Conservation (phyloP, 75 land plant species). For the Selaginella moellendorffii region DNA sequence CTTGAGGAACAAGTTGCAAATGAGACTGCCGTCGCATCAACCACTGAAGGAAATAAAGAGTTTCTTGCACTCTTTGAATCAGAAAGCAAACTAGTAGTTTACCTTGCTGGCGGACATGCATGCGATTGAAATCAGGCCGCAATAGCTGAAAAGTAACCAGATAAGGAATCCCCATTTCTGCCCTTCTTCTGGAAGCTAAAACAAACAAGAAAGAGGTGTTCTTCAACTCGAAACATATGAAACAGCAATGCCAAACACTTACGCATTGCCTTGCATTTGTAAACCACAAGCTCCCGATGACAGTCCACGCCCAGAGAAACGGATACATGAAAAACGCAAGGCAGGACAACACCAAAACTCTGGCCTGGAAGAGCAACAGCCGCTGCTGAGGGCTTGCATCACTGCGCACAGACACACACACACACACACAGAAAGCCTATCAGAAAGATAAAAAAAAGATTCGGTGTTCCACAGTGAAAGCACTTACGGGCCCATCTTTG, state of each 20-base stretch:
- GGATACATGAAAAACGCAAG: slow-evolving; percentile 64
- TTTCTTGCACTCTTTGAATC: background rate
- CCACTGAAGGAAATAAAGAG: slow-evolving; percentile 41
- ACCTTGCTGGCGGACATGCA: slow-evolving; percentile 80
- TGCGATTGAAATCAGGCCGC: slow-evolving; percentile 75
- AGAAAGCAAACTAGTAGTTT: background rate
- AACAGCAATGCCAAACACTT: slow-evolving; percentile 22
- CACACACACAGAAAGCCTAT: background rate
- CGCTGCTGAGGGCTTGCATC: slow-evolving; percentile 57
- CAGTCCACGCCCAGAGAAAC: slow-evolving; percentile 86
- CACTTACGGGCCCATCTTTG: slow-evolving; percentile 95
- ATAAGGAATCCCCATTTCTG: slow-evolving; percentile 95
- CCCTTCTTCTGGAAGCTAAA: slow-evolving; percentile 83
- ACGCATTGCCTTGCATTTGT: slow-evolving; percentile 65
- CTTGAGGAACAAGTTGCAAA: slow-evolving; percentile 55
- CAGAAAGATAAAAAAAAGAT: background rate
- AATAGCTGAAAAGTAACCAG: slow-evolving; percentile 89
- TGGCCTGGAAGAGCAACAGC: slow-evolving; percentile 58
- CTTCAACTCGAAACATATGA: background rate
- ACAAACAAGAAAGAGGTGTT: slow-evolving; percentile 1
- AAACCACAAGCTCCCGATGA: slow-evolving; percentile 88
- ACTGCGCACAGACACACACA: slow-evolving; percentile 25
- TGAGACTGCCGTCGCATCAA: slow-evolving; percentile 63
- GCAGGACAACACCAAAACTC: slow-evolving; percentile 55
- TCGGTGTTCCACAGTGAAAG: background rate